Evolutionary conservation across 2,329 filamentous ascomycete species (phyloP).

Genomic region (Phoma sp.): DNA sequence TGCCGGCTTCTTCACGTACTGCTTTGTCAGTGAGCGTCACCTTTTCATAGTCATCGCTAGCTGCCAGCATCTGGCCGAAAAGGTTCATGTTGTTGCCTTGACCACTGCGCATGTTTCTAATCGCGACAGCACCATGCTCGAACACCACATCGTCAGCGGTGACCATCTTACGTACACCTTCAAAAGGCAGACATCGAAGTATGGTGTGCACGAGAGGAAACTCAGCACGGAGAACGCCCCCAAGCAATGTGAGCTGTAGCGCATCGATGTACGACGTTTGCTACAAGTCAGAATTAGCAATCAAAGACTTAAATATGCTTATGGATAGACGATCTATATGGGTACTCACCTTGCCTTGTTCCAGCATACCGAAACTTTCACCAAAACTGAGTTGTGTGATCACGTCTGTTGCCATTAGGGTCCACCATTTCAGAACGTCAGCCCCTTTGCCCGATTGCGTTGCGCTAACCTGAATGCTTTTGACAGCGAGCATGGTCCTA

Average conservation of each 20-base stretch:
- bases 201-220: slow-evolving; percentile 35
- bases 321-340: no score
- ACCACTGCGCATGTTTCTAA: slow-evolving; percentile 25
- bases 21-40: slow-evolving; percentile 31
- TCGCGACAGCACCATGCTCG: slow-evolving; percentile 19
- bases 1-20: slow-evolving; percentile 37
- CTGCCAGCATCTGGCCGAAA: slow-evolving; percentile 22
- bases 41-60: slow-evolving; percentile 30
- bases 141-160: slow-evolving; percentile 21
- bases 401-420: slow-evolving; percentile 50
- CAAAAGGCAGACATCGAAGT: slow-evolving; percentile 16
- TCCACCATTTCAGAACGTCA: slow-evolving; percentile 49
- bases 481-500: slow-evolving; percentile 42
- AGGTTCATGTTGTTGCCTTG: slow-evolving; percentile 22
- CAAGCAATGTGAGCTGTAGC: slow-evolving; percentile 35
- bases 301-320: no score
- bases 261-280: slow-evolving; percentile 37
- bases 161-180: slow-evolving; percentile 8
- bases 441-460: slow-evolving; percentile 26
- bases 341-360: slow-evolving; percentile 40
- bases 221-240: slow-evolving; percentile 41
- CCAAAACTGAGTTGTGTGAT: slow-evolving; percentile 49
- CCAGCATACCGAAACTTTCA: slow-evolving; percentile 48
- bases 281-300: neutral
- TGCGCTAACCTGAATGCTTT: slow-evolving; percentile 35